Percentiles rank a stretch among this genome's conserved stretches.
Evolutionary conservation across 1,284 basidiomycete genomes (phyloP).

Genomic region (Ceratobasidium sp.): DNA sequence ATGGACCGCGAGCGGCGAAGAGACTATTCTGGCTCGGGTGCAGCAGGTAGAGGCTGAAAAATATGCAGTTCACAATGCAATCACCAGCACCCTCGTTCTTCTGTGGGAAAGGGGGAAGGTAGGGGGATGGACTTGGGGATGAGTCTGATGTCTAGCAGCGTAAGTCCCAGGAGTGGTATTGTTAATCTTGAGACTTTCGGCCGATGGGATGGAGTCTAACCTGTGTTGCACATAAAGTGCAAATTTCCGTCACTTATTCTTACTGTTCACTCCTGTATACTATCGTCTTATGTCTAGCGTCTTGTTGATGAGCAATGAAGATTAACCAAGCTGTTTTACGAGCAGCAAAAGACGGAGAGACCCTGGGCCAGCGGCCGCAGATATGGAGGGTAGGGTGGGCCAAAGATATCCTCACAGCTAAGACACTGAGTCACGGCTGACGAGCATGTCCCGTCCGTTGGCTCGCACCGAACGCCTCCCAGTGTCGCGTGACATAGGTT

Average conservation of each 20-base stretch:
- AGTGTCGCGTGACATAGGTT: conserved; percentile 75
- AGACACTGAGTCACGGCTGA: conserved; percentile 63
- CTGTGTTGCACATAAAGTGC: neutral
- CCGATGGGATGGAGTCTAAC: conserved; percentile 18
- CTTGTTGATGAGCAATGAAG: neutral
- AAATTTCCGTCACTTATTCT: neutral
- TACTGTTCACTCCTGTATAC: conserved; percentile 4
- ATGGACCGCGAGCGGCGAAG: conserved; percentile 36
- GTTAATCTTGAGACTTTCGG: conserved; percentile 11
- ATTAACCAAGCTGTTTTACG: neutral
- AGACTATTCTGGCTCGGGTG: conserved; percentile 28
- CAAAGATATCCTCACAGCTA: neutral
- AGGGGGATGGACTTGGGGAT: conserved; percentile 31
- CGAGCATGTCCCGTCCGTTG: conserved; percentile 78
- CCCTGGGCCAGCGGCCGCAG: neutral
- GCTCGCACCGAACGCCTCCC: conserved; percentile 70
- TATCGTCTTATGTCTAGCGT: neutral
- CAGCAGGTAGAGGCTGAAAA: conserved; percentile 14
- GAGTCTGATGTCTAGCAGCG: conserved; percentile 32
- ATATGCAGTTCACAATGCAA: neutral
- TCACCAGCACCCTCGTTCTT: conserved; percentile 6
- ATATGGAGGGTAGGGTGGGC: neutral
- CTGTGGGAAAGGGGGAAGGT: conserved; percentile 26
- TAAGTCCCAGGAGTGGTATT: conserved; percentile 22
- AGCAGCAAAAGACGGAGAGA: neutral